Evolutionary conservation across 106 monocot species (phyloP).

Genomic region (Acanthochlamys bracteata): DNA sequence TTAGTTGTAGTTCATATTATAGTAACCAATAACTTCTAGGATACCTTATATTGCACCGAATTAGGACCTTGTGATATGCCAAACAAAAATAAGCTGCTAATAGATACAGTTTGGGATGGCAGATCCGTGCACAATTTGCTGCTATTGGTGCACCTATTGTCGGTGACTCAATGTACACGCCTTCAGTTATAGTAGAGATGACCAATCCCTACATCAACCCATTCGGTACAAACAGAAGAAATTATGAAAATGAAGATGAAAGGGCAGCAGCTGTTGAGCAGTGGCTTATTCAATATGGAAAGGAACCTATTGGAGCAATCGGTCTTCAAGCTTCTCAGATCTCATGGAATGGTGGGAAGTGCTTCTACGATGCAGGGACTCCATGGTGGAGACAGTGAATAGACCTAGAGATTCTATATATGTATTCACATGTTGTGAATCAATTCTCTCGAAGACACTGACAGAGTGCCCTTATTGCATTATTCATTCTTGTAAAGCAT

Average conservation of each 20-base stretch:
- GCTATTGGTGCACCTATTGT: conserved; percentile 75
- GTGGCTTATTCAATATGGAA: conserved; percentile 73
- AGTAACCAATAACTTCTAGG: no score
- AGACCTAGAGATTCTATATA: neutral
- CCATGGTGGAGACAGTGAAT: conserved; percentile 70
- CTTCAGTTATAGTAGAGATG: conserved; percentile 48
- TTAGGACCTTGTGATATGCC: no score
- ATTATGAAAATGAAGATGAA: conserved; percentile 25
- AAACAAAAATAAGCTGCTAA: no score
- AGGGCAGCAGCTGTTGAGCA: conserved; percentile 31
- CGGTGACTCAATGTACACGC: conserved; percentile 88
- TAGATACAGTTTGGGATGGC: conserved; percentile 10
- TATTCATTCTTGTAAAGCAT: no score
- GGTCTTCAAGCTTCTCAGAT: conserved; percentile 84
- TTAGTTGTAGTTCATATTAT: no score
- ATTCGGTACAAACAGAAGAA: conserved; percentile 26
- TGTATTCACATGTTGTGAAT: no score
- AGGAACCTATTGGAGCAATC: conserved; percentile 69
- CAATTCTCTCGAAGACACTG: no score
- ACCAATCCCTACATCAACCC: conserved; percentile 62
- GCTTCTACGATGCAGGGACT: conserved; percentile 43
- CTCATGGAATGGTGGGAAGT: conserved; percentile 68
- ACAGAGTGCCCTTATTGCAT: no score
- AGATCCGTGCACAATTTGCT: conserved; percentile 89
- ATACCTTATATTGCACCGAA: no score